Conservation (phyloP, 2,329 filamentous ascomycete genomes). For the Trichoderma atroviride region DNA sequence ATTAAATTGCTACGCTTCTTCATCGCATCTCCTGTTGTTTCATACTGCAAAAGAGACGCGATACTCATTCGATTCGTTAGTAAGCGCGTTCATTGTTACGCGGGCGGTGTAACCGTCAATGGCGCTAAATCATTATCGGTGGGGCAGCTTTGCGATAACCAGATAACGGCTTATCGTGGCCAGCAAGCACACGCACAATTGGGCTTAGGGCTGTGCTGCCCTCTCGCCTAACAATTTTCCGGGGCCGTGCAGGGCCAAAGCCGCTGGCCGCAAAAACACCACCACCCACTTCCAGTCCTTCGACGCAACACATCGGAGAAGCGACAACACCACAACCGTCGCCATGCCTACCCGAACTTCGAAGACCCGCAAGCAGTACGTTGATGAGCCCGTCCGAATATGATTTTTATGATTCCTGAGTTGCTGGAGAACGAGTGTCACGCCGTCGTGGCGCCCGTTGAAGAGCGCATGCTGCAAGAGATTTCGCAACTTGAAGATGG, state of each 20-base stretch:
- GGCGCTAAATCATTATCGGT: not conserved
- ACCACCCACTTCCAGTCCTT: slow-evolving; percentile 42
- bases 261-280: slow-evolving; percentile 44
- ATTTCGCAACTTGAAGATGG: slow-evolving; percentile 21
- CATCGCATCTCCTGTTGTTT: not conserved
- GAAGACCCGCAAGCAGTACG: slow-evolving; percentile 79
- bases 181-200: slow-evolving; percentile 1
- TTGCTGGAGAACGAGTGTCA: slow-evolving; percentile 21
- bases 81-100: not conserved
- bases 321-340: slow-evolving; percentile 52
- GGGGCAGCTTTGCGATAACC: not conserved
- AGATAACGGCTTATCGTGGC: slow-evolving; percentile 30
- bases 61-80: not conserved
- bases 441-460: slow-evolving; percentile 13
- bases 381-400: slow-evolving; percentile 38
- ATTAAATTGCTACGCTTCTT: not conserved
- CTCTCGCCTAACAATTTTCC: slow-evolving; percentile 45
- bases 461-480: slow-evolving; percentile 15
- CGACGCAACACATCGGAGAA: slow-evolving; percentile 45
- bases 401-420: slow-evolving; percentile 23
- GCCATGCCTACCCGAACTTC: slow-evolving; percentile 74
- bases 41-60: not conserved
- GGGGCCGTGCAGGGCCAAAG: slow-evolving; percentile 33
- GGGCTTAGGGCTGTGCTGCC: slow-evolving; percentile 47
- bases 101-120: slow-evolving; percentile 28